Base-by-base conservation (phyloP, 2,329 filamentous ascomycete species). In the Pseudodiploospora longispora region DNA sequence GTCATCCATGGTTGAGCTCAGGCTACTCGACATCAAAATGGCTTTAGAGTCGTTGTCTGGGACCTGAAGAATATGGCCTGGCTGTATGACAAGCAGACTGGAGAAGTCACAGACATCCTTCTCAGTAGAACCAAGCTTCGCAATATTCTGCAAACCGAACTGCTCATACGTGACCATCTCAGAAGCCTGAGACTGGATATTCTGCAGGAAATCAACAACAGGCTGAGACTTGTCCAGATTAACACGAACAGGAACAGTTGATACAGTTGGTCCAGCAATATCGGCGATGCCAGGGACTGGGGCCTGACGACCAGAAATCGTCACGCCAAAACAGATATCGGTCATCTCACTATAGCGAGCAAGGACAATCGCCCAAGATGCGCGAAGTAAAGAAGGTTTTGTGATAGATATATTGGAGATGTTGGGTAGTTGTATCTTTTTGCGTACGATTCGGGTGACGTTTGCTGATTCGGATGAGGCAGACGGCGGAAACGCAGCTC, bases 51-150 rank as follows among this genome's bases (percentile, higher is more conserved):
- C 19, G 3, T 19, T 19, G 19, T 19, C 19, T 19, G 19, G 19
- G 19, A 19, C 19, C 19, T 19, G 19, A 19, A 19, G 19, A 19
- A 19, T 19, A 19, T 19, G 36, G 4, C 19, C 19, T 36, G 47
- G 47, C 41, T 49, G 44, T 6, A 49, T 40, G 19, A 49, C 42
- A 29, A 49, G 35, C 28, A 49, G 36, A 35, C 41, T 47, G 6
- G 38, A 42, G 31, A 49, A 49, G 1, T 49, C 38, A 33, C 41
- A 44, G 3, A 41, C 39, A 27, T 43, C 42, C 30, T 44, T 42
- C 5, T 51, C 43, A 27, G 53, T 44, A 6, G 36, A 7, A 30
- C 38, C 33, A 27, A 46, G 9, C 30, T 44, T 44, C 9, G 37
- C 19, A 27, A 38, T 38, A 38, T 38, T 38, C 10, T 38, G 36